Percentiles rank a stretch among this genome's conserved stretches.
Evolutionary conservation across 345 rosid species (phyloP).

Genomic region (Syzygium aromaticum): DNA sequence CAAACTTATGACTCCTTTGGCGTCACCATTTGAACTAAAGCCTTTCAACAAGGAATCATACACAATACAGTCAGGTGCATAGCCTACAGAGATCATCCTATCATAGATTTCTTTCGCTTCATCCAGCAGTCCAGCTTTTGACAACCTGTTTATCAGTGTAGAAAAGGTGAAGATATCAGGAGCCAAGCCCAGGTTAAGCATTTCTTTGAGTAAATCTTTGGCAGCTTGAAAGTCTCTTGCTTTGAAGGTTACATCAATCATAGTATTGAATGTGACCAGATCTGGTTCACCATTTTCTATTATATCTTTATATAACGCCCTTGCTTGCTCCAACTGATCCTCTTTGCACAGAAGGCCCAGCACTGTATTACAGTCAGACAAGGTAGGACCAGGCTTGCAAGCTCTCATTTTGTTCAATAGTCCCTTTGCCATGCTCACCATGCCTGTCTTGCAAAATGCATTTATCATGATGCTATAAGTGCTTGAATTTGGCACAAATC

Average conservation of each 20-base stretch:
- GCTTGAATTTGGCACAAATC: conserved; percentile 31
- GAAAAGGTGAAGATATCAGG: conserved; percentile 51
- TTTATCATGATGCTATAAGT: conserved; percentile 41
- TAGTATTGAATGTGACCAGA: conserved; percentile 35
- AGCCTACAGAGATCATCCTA: conserved; percentile 48
- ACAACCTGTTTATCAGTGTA: conserved; percentile 42
- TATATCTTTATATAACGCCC: conserved; percentile 47
- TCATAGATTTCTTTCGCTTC: conserved; percentile 44
- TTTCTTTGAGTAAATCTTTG: conserved; percentile 32
- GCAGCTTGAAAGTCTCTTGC: conserved; percentile 42
- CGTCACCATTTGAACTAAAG: conserved; percentile 30
- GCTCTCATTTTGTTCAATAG: conserved; percentile 38
- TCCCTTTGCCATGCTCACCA: conserved; percentile 59
- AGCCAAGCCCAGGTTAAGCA: conserved; percentile 40
- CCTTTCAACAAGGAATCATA: conserved; percentile 56
- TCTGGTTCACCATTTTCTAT: conserved; percentile 24
- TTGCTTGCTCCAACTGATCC: conserved; percentile 55
- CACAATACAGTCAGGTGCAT: conserved; percentile 28
- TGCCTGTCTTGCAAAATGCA: conserved; percentile 41
- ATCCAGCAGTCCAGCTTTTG: conserved; percentile 42
- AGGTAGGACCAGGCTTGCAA: conserved; percentile 20
- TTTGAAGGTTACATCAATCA: conserved; percentile 55
- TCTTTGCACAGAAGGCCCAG: conserved; percentile 55
- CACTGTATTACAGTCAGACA: conserved; percentile 38
- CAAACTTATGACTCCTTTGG: conserved; percentile 36